phyloP scores from a whole-genome alignment of 1,139 yeast species.

The Saccharomyces pastorianus region DNA sequence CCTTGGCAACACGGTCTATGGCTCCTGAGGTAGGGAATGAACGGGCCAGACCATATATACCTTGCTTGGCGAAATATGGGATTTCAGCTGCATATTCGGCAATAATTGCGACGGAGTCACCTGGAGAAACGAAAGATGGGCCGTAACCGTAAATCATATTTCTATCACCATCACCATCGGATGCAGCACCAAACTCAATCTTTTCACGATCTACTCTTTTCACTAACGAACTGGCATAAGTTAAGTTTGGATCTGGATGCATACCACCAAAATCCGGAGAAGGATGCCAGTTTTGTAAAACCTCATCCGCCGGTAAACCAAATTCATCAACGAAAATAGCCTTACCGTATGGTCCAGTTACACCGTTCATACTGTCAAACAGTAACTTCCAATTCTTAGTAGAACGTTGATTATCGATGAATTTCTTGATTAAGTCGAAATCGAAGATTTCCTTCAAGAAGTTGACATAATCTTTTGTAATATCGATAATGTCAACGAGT shows the following conservation, averaged over 20 bases:
- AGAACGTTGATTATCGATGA: conserved; percentile 44
- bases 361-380: conserved; percentile 90
- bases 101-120: conserved; percentile 95
- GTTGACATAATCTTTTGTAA: conserved; percentile 70
- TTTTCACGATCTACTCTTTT: conserved; percentile 69
- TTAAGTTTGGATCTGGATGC: conserved; percentile 96
- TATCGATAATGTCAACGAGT: conserved; percentile 71
- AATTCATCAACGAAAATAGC: conserved; percentile 78
- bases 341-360: conserved; percentile 92
- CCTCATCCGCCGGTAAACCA: conserved; percentile 53
- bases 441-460: conserved; percentile 84
- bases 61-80: conserved; percentile 82
- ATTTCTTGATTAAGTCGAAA: conserved; percentile 67
- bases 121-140: conserved; percentile 89
- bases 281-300: conserved; percentile 74
- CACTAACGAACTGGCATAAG: conserved; percentile 85
- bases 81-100: conserved; percentile 82
- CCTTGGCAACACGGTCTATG: conserved; percentile 80
- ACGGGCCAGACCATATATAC: conserved; percentile 88
- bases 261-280: conserved; percentile 91
- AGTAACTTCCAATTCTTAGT: conserved; percentile 57
- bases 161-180: conserved; percentile 98
- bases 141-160: conserved; percentile 97
- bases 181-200: conserved; percentile 94
- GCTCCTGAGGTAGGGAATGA: conserved; percentile 99